Base-by-base conservation (phyloP, 306 rosid species). In the Prunus campanulata region DNA sequence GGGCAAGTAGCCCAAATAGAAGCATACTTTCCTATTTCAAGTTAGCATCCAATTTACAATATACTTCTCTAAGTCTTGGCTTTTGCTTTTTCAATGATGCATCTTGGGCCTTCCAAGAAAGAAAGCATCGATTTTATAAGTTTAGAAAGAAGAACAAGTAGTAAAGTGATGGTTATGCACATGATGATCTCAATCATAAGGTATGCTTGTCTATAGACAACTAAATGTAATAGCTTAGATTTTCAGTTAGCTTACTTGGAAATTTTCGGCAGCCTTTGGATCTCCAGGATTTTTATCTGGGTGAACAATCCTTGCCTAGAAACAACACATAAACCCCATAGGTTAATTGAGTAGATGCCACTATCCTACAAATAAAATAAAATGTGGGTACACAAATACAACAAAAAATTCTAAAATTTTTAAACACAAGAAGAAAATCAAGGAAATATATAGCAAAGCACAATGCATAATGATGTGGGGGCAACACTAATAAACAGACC, bases 221-320 rank as follows among this genome's bases (percentile, higher is more conserved):
- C n/a, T 42, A 7, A 11, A 18, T 35, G 11, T 67, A 70, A 72
- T 60, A 70, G 46, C 54, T 70, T 49, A 49, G 25, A 66, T 65
- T 50, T n/a, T 68, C 66, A 77, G 69, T 48, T 66, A 27, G 74
- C 76, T 78, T 78, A 95, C 99, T 89, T 91, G 97, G 79, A 95
- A 95, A 71, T 92, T 95, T 78, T 78, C 88, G 10, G 97, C 97
- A 66, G 99, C 97, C 79, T 69, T 88, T 0, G 97, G 97, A 80
- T 95, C 97, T 74, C 98, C 99, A 59, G 70, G 93, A 77, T 95
- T 95, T 88, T 95, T 95, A 81, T 95, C 99, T 3, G 99, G 99
- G 86, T 95, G 99, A 83, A 92, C 99, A 71, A 55, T 5, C 87
- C 96, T 95, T 64, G 99, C 99, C 97, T 95, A 75, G 67, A 68